Base-by-base conservation (phyloP, 768 basidiomycete species). In the Naganishia randhawae region DNA sequence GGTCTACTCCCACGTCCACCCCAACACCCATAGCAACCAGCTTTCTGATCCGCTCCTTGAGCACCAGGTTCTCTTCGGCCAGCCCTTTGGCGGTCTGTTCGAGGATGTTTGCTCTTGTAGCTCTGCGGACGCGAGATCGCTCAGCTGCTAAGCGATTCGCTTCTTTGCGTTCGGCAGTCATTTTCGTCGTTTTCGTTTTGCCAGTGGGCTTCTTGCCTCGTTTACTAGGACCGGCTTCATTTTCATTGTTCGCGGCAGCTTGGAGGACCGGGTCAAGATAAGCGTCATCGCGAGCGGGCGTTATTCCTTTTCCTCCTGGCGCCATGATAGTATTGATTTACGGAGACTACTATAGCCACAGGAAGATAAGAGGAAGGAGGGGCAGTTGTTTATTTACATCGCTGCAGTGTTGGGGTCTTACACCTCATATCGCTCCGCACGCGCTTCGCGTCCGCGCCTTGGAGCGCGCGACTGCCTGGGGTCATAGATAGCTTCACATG, bases 141-240 rank as follows among this genome's bases (percentile, higher is more conserved):
- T 77, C 76, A 10, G 78, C 78, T 0, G 78, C 78, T 14, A 78
- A 70, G 45, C 78, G 72, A 55, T 80, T 80, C 19, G 78, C 77
- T 71, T 80, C 78, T 67, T 71, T 66, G 7, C 78, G 69, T 19
- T 74, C 65, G 27, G 70, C 57, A 45, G 33, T 53, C 11, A 68
- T 65, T 22, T 54, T 41, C 29, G 63, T 27, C 17, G 25, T 61
- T 35, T 61, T 61, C 22, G 32, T 27, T 32, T 48, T 64, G 29
- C 37, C 45, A 19, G 35, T 19, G 8, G 63, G 35, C 29, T 42
- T 37, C 33, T 69, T 54, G 48, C 39, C 17, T 55, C 54, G 57
- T 63, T 70, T 41, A 41, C 66, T 66, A 53, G 45, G 22, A 19
- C 37, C 57, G 22, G 57, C 57, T 39, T n/a, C 27, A 7, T 37